phyloP scores from a whole-genome alignment of 306 rosid species.

The Ochetophila trinervis region DNA sequence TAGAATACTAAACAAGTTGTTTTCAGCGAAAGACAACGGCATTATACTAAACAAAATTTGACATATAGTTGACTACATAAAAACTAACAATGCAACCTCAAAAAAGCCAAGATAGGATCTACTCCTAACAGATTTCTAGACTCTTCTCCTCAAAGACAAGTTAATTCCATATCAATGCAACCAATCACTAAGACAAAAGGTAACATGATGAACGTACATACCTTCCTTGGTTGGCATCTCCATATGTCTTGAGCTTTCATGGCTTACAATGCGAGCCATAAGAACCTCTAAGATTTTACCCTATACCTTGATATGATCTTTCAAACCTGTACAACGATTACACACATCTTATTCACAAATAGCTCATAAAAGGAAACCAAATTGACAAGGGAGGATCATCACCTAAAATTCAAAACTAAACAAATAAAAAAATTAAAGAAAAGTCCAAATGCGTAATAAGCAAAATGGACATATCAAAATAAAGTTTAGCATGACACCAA shows the following conservation, averaged over 20 bases:
- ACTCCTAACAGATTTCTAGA: no score
- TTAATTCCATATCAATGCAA: conserved; percentile 3
- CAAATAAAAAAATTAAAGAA: not conserved
- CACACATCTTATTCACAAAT: conserved; percentile 18
- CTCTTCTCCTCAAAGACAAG: not conserved
- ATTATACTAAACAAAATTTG: no score
- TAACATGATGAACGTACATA: conserved; percentile 30
- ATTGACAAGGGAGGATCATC: conserved; percentile 14
- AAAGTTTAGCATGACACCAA: no score
- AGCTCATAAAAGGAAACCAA: conserved; percentile 22
- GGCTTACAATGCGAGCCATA: conserved; percentile 91
- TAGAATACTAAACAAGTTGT: no score
- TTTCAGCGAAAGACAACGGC: no score
- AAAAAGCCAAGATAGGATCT: no score
- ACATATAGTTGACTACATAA: no score
- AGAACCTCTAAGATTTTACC: conserved; percentile 99
- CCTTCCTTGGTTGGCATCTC: conserved; percentile 66
- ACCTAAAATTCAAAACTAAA: not conserved
- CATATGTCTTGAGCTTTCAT: conserved; percentile 73
- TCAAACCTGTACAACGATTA: conserved; percentile 57
- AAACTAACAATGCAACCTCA: no score
- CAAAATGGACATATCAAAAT: no score
- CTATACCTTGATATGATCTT: conserved; percentile 80
- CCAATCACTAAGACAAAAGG: conserved; percentile 9
- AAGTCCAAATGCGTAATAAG: not conserved